Base-by-base conservation (phyloP, 2,329 filamentous ascomycete species). In the Lasiodiplodia hormozganensis region DNA sequence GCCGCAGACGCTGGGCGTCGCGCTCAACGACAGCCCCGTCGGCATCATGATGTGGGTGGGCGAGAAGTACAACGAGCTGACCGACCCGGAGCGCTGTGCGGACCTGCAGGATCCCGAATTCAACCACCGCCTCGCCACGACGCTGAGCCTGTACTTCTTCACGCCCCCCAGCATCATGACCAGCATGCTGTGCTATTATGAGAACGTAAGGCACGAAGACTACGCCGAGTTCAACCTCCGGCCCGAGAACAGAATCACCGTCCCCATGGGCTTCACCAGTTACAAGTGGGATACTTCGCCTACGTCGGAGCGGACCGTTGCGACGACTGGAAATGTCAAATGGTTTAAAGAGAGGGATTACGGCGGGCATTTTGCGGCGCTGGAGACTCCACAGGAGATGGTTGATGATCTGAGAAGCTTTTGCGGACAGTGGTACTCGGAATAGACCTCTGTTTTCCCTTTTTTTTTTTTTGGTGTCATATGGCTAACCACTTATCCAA, bases 21-120 rank as follows among this genome's bases (percentile, higher is more conserved):
- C 78, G 21, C 74, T 82, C 62, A 76, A 81, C 31, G 82, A 83
- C 68, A 82, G 79, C 62, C 82, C 81, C 0, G 72, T 84, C 2
- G 82, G 82, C 0, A 78, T 82, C 52, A 75, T 83, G 73, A 78
- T 80, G 60, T 84, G 80, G 71, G 75, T 84, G 0, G 82, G 81
- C 1, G 80, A 84, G 69, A 83, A 84, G 73, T 81, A 81, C 68
- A 72, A 78, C 40, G 80, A 82, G 71, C 74, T 79, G 6, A 73
- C 78, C 14, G 76, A 79, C 62, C 77, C 79, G 16, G 71, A 65
- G 16, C 65, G 73, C 8, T 47, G 12, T 8, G 70, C 70, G 23
- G 71, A 74, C n/a, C 71, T 77, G 31, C 76, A 81, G 36, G 74
- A 74, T 28, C 70, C 73, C 10, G 62, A 73, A 4, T 76, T 76